These are phyloP conservation scores for Leishmania martiniquensis DNA, from an alignment of 208 protist genomes.

Conservation along the genomic window DNA sequence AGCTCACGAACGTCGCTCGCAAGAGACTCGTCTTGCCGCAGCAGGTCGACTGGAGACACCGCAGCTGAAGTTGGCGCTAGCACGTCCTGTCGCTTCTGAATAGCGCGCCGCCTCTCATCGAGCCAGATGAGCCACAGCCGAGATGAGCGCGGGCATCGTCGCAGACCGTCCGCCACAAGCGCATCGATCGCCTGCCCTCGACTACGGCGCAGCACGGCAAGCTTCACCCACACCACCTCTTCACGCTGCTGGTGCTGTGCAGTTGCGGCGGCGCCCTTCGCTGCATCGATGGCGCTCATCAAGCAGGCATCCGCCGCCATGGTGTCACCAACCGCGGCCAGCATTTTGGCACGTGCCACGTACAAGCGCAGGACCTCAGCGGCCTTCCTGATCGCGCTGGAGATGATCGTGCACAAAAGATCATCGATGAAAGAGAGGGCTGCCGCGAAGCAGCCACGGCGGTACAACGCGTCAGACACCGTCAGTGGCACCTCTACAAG, in stretches of 20 bases:
- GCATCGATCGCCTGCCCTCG: slow-evolving; percentile 13
- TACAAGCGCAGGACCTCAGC: slow-evolving; percentile 15
- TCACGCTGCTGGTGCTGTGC: slow-evolving; percentile 1
- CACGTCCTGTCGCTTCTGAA: slow-evolving; percentile 12
- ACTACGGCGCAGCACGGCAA: slow-evolving; percentile 63
- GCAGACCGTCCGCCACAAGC: slow-evolving; percentile 28
- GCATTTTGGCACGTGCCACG: slow-evolving; percentile 45
- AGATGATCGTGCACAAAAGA: background rate
- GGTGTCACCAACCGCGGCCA: slow-evolving; percentile 38
- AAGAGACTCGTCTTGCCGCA: slow-evolving; percentile 23
- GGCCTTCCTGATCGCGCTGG: background rate
- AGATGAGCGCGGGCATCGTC: slow-evolving; percentile 46
- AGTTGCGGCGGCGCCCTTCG: background rate
- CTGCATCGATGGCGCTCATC: slow-evolving; percentile 28
- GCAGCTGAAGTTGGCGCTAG: slow-evolving; percentile 1
- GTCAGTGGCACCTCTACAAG: slow-evolving; percentile 28
- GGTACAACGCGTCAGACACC: slow-evolving; percentile 30
- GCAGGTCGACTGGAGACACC: slow-evolving; percentile 6
- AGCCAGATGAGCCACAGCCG: slow-evolving; percentile 77
- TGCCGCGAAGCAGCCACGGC: slow-evolving; percentile 3
- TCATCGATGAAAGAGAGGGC: slow-evolving; percentile 20
- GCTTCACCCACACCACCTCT: slow-evolving; percentile 66
- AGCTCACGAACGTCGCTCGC: slow-evolving; percentile 29
- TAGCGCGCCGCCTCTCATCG: slow-evolving; percentile 33
- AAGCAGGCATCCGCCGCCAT: slow-evolving; percentile 46